Evolutionary conservation across 192 early-diverging fungal species (phyloP).

Genomic region (Entomortierella lignicola): DNA sequence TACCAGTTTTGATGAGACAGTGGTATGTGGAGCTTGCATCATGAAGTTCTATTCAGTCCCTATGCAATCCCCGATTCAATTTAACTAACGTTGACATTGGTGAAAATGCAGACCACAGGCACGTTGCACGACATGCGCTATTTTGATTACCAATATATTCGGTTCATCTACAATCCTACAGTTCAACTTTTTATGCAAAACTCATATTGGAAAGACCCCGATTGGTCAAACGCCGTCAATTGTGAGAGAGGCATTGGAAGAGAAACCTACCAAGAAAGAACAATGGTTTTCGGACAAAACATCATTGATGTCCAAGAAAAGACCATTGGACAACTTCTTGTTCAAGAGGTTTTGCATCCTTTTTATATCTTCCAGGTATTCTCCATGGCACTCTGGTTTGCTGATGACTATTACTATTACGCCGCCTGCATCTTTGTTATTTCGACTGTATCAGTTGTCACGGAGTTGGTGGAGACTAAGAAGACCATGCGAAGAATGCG

Average conservation of each 20-base stretch:
- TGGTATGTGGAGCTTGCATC: conserved; percentile 18
- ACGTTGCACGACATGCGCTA: conserved; percentile 58
- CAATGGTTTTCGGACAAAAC: conserved; percentile 78
- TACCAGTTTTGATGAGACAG: conserved; percentile 52
- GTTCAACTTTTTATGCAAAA: conserved; percentile 60
- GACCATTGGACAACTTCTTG: conserved; percentile 66
- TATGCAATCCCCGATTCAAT: not conserved
- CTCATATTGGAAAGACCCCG: conserved; percentile 65
- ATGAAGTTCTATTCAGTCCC: no score
- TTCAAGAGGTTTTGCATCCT: conserved; percentile 85
- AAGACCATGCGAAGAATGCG: conserved; percentile 78
- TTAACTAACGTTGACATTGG: not conserved
- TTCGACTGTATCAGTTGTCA: conserved; percentile 72
- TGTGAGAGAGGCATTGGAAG: conserved; percentile 67
- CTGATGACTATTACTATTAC: conserved; percentile 98
- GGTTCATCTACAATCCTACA: conserved; percentile 65
- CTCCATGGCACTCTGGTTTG: conserved; percentile 82
- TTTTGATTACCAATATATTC: conserved; percentile 68
- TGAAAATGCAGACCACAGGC: conserved; percentile 45
- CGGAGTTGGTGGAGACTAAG: conserved; percentile 49
- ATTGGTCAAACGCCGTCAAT: conserved; percentile 56
- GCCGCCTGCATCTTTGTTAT: conserved; percentile 93
- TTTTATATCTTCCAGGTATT: conserved; percentile 87
- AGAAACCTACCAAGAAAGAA: conserved; percentile 66
- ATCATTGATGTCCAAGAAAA: conserved; percentile 78